These are phyloP conservation scores for Narthecium ossifragum DNA, from an alignment of 106 monocot species.

Conservation along the genomic window DNA sequence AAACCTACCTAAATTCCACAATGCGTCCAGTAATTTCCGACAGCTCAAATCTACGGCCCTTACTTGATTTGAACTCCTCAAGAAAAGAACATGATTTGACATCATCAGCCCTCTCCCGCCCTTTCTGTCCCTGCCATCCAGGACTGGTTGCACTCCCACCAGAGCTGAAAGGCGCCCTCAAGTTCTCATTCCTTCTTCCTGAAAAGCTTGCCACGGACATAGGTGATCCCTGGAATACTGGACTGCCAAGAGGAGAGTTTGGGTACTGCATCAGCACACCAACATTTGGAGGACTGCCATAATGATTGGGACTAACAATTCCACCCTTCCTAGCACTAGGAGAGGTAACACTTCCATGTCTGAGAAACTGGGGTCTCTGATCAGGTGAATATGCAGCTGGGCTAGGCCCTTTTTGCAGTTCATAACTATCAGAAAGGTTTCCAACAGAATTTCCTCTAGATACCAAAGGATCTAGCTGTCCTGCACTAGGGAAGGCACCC, in stretches of 20 bases:
- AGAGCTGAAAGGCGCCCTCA: slow-evolving; percentile 27
- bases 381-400: slow-evolving; percentile 23
- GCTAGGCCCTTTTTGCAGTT: slow-evolving; percentile 33
- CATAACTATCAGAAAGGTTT: slow-evolving; percentile 27
- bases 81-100: slow-evolving; percentile 63
- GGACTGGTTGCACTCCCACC: slow-evolving; percentile 25
- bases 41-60: slow-evolving; percentile 57
- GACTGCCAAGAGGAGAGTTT: slow-evolving; percentile 45
- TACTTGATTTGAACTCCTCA: slow-evolving; percentile 78
- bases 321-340: slow-evolving; percentile 24
- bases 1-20: slow-evolving; percentile 78
- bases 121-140: slow-evolving; percentile 60
- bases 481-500: slow-evolving; percentile 34
- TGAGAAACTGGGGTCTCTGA: slow-evolving; percentile 35
- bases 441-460: slow-evolving; percentile 29
- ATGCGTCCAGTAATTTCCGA: slow-evolving; percentile 79
- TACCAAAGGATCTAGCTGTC: slow-evolving; percentile 41
- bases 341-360: slow-evolving; percentile 19
- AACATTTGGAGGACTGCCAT: slow-evolving; percentile 41
- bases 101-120: slow-evolving; percentile 50
- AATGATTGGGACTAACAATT: slow-evolving; percentile 34
- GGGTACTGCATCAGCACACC: slow-evolving; percentile 53
- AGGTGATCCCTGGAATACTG: slow-evolving; percentile 39
- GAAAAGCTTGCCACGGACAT: slow-evolving; percentile 19
- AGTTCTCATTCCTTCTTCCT: slow-evolving; percentile 51